These are phyloP conservation scores for Poronia punctata DNA, from an alignment of 495 filamentous ascomycete species.

Conservation along the genomic window DNA sequence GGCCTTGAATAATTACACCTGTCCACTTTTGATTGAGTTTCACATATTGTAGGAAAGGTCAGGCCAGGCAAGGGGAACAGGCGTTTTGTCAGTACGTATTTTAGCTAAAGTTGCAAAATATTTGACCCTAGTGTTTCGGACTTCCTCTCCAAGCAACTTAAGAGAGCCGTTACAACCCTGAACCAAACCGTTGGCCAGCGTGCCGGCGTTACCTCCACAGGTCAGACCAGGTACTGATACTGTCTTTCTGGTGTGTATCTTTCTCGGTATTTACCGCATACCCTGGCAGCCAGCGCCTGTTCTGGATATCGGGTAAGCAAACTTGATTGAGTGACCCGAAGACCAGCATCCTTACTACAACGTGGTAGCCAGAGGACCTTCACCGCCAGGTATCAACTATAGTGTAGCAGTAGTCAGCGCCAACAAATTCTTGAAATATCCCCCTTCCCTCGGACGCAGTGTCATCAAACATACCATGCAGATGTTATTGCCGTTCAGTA, in stretches of 20 bases:
- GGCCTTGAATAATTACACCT: not conserved
- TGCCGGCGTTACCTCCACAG: too few species aligned
- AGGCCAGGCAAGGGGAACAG: constrained; percentile 5
- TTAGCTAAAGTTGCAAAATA: not conserved
- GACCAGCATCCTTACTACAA: too few species aligned
- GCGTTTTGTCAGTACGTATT: constrained; percentile 5
- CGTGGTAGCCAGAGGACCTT: constrained; percentile 52
- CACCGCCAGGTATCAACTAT: constrained; percentile 82
- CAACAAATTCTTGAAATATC: too few species aligned
- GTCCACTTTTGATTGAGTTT: constrained; percentile 8
- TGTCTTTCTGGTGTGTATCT: too few species aligned
- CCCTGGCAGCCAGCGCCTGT: too few species aligned
- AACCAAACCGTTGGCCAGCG: too few species aligned
- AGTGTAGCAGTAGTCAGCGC: constrained; percentile 2
- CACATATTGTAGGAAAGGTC: constrained; percentile 8
- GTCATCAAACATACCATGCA: constrained; percentile 71
- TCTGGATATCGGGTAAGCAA: too few species aligned
- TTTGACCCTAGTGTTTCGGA: not conserved
- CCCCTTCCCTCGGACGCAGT: not conserved
- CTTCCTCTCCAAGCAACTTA: constrained; percentile 4
- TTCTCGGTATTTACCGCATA: too few species aligned
- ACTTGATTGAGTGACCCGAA: too few species aligned
- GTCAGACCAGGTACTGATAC: too few species aligned
- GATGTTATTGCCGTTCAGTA: constrained; percentile 97
- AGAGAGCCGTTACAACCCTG: too few species aligned